Evolutionary conservation across 2,329 filamentous ascomycete genomes (phyloP).

Genomic region (Pseudogymnoascus destructans): DNA sequence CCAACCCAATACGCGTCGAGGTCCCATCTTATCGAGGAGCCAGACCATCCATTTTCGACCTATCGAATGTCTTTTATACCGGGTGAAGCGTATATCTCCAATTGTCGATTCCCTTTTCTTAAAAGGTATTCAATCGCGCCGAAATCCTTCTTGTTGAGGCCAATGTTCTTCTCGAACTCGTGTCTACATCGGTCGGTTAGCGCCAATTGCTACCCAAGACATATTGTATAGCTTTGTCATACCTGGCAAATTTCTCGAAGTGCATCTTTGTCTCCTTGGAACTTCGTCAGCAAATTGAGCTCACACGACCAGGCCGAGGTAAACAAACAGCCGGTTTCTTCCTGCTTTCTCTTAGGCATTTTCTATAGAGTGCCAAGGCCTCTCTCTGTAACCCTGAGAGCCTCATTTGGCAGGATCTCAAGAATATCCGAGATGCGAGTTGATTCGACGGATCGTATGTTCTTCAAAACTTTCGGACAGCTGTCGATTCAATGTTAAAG

Average conservation of each 20-base stretch:
- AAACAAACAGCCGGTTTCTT: conserved; percentile 60
- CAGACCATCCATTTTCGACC: background rate
- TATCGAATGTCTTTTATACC: conserved; percentile 47
- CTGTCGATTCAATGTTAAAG: background rate
- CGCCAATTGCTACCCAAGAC: background rate
- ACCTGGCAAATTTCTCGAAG: conserved; percentile 54
- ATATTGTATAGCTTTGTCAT: conserved; percentile 20
- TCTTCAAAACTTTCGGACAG: background rate
- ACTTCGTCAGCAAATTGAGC: conserved; percentile 9
- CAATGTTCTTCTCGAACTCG: conserved; percentile 59
- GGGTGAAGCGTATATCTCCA: conserved; percentile 52
- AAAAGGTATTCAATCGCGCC: conserved; percentile 54
- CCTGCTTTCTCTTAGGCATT: conserved; percentile 67
- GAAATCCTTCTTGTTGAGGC: conserved; percentile 56
- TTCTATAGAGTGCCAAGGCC: conserved; percentile 73
- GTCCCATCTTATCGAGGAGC: background rate
- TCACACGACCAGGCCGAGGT: background rate
- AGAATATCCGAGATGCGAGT: background rate
- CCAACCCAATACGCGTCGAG: background rate
- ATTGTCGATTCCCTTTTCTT: conserved; percentile 50
- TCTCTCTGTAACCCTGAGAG: conserved; percentile 84
- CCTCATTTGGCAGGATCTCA: conserved; percentile 29
- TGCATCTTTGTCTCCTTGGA: conserved; percentile 42
- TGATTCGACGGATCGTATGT: conserved; percentile 5
- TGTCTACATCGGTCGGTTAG: conserved; percentile 32